A percentile compares a stretch with the other conserved stretches of the same genome.
These are phyloP conservation scores for Orbilia ellipsospora DNA, from an alignment of 2,329 filamentous ascomycete genomes.

Conservation along the genomic window DNA sequence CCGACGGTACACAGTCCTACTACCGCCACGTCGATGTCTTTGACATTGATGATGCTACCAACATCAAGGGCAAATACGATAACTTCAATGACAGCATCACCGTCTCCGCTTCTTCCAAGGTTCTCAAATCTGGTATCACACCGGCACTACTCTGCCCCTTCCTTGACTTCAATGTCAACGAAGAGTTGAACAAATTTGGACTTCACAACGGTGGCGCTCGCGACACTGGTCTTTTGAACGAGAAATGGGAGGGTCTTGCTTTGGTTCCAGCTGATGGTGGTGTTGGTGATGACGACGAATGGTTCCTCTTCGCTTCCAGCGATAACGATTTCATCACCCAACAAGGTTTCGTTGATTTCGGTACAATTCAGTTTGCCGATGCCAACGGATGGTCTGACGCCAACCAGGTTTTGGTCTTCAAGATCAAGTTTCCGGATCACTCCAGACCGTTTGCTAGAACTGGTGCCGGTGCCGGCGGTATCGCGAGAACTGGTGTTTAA, in stretches of 20 bases:
- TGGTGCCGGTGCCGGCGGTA: conserved; percentile 30
- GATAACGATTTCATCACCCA: conserved; percentile 83
- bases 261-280: conserved; percentile 70
- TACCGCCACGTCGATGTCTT: conserved; percentile 78
- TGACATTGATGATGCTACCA: conserved; percentile 71
- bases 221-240: conserved; percentile 72
- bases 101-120: conserved; percentile 67
- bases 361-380: conserved; percentile 70
- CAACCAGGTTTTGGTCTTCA: conserved; percentile 74
- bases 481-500: conserved; percentile 4
- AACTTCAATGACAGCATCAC: conserved; percentile 62
- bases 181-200: conserved; percentile 73
- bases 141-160: conserved; percentile 74
- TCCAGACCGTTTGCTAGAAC: conserved; percentile 56
- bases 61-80: conserved; percentile 65
- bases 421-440: conserved; percentile 65
- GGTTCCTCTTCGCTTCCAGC: conserved; percentile 74
- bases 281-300: conserved; percentile 68
- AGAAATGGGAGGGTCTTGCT: conserved; percentile 80
- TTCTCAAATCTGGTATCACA: conserved; percentile 68
- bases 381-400: conserved; percentile 70
- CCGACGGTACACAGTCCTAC: conserved; percentile 65
- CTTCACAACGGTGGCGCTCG: conserved; percentile 75
- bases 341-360: conserved; percentile 71
- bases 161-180: conserved; percentile 75